Conservation (phyloP, 2,329 filamentous ascomycete species). For the Pezicula neosporulosa region DNA sequence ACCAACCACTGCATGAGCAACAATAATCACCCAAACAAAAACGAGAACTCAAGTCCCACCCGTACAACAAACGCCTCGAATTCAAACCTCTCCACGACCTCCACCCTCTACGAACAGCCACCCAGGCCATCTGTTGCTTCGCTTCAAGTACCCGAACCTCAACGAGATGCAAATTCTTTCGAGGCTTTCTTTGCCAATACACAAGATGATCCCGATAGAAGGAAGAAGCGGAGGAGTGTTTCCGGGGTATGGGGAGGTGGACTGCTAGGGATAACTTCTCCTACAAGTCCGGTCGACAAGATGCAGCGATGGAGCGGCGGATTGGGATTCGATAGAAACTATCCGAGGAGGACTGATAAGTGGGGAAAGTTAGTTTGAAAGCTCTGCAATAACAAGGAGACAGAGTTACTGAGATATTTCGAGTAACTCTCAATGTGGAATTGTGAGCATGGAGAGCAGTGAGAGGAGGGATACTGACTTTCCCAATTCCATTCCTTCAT, state of each 20-base stretch:
- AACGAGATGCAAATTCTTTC: constrained; percentile 2
- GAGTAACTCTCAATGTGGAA: neutral
- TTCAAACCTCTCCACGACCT: constrained; percentile 11
- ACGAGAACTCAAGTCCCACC: neutral
- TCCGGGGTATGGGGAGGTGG: constrained; percentile 4
- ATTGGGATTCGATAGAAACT: neutral
- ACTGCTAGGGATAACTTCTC: constrained; percentile 3
- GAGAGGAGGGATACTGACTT: constrained; percentile 42
- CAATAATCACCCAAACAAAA: neutral
- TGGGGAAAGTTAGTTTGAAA: constrained; percentile 1
- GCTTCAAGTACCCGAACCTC: neutral
- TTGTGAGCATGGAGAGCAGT: neutral
- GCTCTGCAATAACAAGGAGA: no score
- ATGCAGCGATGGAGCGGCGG: neutral
- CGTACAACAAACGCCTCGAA: neutral
- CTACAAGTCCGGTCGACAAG: neutral
- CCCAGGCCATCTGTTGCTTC: neutral
- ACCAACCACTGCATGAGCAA: neutral
- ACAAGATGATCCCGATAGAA: constrained; percentile 5
- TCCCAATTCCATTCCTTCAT: constrained; percentile 74
- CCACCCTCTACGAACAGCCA: constrained; percentile 1
- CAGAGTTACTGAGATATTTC: neutral
- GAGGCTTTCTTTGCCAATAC: constrained; percentile 18
- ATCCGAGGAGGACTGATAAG: neutral
- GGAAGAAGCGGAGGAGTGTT: constrained; percentile 6